Base-by-base conservation (phyloP, 805 yeast genomes). In the Barnettozyma siamensis region DNA sequence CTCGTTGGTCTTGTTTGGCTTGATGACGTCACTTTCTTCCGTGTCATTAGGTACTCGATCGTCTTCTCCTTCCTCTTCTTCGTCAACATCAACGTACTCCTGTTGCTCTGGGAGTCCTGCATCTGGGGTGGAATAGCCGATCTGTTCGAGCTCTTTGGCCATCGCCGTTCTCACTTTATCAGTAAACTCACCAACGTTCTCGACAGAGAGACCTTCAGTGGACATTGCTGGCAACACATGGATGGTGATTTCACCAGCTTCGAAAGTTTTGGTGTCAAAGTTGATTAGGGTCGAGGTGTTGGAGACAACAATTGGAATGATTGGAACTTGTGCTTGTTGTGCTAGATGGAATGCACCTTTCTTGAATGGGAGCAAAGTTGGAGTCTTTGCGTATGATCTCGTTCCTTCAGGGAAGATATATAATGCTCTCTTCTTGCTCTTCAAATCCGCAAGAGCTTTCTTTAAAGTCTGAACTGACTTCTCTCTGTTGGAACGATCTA, bases 281-380 rank as follows among this genome's bases (percentile, higher is more conserved):
- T 76, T 75, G 66, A 85, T 74, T 35, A 93, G 61, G 24, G 78
- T 73, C 4, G 95, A 80, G 40, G 95, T 86, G 67, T 93, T 93
- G 26, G 91, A 77, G 9, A 87, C 88, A 12, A 87, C 94, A 38
- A 84, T 69, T 8, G 99, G 99, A 19, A 93, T 77, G 38, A 93
- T 70, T 16, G 98, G 98, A 29, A 91, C 80, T 32, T 78, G 78
- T 6, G 95, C 95, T 64, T 88, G 95, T 48, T 85, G 83, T 7
- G 99, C 99, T 57, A 93, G 73, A 64, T 93, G 97, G 79, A 93
- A 93, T 0, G 98, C 97, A 41, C 99, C 99, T 60, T 93, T 93
- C 64, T 93, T 93, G 67, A 93, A 88, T 1, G 95, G 95, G 37
- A 88, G 71, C 59, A 93, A 65, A 4, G 72, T 78, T 38, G 94